Percentiles rank a stretch among this genome's conserved stretches.
Evolutionary conservation across 768 basidiomycete genomes (phyloP).

Genomic region (Udeniomyces megalosporus): DNA sequence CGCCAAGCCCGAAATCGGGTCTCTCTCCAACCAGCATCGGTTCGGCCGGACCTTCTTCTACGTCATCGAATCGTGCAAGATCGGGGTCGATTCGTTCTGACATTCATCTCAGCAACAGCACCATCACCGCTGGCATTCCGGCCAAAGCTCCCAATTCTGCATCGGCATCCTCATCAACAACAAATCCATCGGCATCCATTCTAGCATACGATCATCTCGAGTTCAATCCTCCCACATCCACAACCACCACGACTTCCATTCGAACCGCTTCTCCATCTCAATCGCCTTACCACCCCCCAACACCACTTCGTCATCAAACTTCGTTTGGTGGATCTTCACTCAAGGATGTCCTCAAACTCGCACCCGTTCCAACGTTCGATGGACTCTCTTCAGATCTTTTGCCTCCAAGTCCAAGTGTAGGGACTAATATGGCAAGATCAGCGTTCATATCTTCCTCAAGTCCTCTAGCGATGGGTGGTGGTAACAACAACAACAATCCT

Average conservation of each 20-base stretch:
- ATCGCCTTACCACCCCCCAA: not conserved
- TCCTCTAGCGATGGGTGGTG: no score
- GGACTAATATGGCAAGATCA: no score
- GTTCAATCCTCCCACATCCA: not conserved
- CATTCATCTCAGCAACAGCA: no score
- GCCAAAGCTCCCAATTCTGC: not conserved
- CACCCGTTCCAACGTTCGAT: not conserved
- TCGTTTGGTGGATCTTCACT: not conserved
- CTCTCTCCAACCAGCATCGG: not conserved
- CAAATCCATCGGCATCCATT: no score
- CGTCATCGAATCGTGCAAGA: no score
- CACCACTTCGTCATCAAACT: not conserved
- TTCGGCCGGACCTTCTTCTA: not conserved
- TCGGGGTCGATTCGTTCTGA: no score
- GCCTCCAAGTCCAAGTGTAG: not conserved
- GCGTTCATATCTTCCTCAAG: no score
- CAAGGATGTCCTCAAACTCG: conserved; percentile 15
- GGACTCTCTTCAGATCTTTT: not conserved
- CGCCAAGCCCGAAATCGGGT: not conserved
- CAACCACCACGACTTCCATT: not conserved
- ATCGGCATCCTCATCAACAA: not conserved
- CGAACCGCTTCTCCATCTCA: not conserved
- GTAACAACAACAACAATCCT: no score
- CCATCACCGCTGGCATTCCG: no score
- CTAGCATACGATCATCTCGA: not conserved